Evolutionary conservation across 2,329 filamentous ascomycete genomes (phyloP).

Genomic region (Ilyonectria robusta): DNA sequence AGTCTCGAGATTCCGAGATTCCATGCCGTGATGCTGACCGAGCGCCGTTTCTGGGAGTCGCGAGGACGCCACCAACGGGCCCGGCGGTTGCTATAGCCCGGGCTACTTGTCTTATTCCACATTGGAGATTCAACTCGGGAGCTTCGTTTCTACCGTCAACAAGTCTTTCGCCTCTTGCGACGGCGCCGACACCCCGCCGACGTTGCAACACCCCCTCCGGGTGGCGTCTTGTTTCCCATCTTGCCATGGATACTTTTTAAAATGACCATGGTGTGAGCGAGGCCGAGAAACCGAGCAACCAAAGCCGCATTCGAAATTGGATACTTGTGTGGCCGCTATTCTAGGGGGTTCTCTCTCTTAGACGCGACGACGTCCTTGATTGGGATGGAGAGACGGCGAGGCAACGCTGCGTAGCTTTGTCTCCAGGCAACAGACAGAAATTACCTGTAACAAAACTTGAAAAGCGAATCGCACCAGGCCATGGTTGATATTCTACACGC

Average conservation of each 20-base stretch:
- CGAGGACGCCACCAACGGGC: conserved; percentile 8
- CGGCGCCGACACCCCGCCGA: conserved; percentile 15
- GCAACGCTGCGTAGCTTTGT: not conserved
- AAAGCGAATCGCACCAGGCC: not conserved
- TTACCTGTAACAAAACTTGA: not conserved
- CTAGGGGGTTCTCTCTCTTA: not conserved
- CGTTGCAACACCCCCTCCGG: conserved; percentile 14
- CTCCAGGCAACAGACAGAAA: not conserved
- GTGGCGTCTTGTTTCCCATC: conserved; percentile 21
- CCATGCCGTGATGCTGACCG: conserved; percentile 21
- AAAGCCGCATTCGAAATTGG: conserved; percentile 18
- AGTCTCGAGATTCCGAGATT: conserved; percentile 1
- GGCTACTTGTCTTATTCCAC: not conserved
- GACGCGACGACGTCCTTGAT: not conserved
- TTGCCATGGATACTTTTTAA: conserved; percentile 13
- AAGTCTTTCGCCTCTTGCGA: conserved; percentile 7
- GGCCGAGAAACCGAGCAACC: conserved; percentile 15
- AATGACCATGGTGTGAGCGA: conserved; percentile 23
- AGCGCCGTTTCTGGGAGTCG: conserved; percentile 21
- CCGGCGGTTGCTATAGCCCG: not conserved
- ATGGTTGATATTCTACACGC: not conserved
- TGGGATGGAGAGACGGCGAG: not conserved
- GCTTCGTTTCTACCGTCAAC: not conserved
- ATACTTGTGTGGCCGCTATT: conserved; percentile 12
- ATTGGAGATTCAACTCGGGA: conserved; percentile 5